These are phyloP conservation scores for Aspergillus avenaceus DNA, from an alignment of 495 filamentous ascomycete genomes.

Conservation along the genomic window DNA sequence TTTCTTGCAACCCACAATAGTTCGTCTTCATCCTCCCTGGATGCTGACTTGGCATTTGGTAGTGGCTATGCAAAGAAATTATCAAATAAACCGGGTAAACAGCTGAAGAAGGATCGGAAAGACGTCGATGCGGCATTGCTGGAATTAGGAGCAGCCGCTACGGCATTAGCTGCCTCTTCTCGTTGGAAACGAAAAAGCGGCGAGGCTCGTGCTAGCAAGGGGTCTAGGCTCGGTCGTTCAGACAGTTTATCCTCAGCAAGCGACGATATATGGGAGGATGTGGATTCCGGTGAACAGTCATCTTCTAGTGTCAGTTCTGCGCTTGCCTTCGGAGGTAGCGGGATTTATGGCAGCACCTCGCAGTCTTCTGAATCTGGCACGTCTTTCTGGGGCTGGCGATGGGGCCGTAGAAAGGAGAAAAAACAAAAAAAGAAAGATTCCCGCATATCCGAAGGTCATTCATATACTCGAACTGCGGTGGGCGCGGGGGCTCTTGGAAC, in stretches of 20 bases:
- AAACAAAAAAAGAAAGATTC: conserved; percentile 34
- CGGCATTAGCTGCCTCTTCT: conserved; percentile 46
- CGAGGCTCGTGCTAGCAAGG: conserved; percentile 38
- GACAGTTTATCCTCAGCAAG: conserved; percentile 32
- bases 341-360: conserved; percentile 38
- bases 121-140: conserved; percentile 52
- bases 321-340: conserved; percentile 52
- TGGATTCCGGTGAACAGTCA: conserved; percentile 44
- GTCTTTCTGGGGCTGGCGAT: conserved; percentile 56
- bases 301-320: conserved; percentile 50
- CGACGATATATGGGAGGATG: conserved; percentile 62
- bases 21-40: conserved; percentile 56
- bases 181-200: conserved; percentile 29
- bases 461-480: conserved; percentile 19
- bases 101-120: conserved; percentile 35
- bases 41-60: conserved; percentile 50
- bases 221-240: conserved; percentile 26
- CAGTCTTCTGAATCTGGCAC: conserved; percentile 49
- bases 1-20: conserved; percentile 59
- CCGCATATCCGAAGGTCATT: conserved; percentile 12
- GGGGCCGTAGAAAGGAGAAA: conserved; percentile 47
- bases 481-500: conserved; percentile 29
- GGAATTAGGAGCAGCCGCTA: conserved; percentile 55
- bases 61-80: conserved; percentile 31
- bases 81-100: conserved; percentile 27